Evolutionary conservation across 1,284 basidiomycete species (phyloP), one percentile per base, ranked within the genome.

Genomic region (Ustilago bromivora): DNA sequence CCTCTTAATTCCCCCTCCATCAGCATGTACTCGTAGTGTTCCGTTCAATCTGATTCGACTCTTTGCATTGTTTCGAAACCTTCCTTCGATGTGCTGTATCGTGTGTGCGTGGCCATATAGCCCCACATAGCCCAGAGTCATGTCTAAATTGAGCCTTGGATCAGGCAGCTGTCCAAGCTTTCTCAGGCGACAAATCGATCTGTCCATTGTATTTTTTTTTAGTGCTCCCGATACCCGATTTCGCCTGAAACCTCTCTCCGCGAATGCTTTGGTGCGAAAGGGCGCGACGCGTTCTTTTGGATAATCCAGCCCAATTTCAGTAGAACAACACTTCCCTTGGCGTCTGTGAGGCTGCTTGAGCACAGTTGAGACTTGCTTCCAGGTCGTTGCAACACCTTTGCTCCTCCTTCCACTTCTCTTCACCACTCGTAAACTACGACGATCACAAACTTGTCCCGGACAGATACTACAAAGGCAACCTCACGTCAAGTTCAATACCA

Each of bases 21-120:
- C 56, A 57, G 71, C 71, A 68, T 73, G 71, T 73, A 73, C 71
- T 73, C 71, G 54, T 73, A 57, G 65, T 57, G 62, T 73, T 65
- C 62, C 62, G 62, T 73, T 73, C 71, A 68, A 73, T 73, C 41
- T 67, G 60, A 61, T 67, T 55, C 55, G 69, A 66, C 63, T 55
- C 57, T 19, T 65, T 61, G 69, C 69, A 71, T 71, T 71, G 56
- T 54, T 15, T 63, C 69, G 57, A 36, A 28, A 51, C 46, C 36
- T 59, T 28, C 23, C 23, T 28, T 28, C 3, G 23, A 28, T 28
- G 23, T 28, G 23, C 23, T 28, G 23, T 28, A 28, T 28, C 23
- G 23, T 28, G 23, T 28, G 23, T 28, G 23, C 3, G 23, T 28
- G 23, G 23, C 23, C 23, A 28, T 3, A 28, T 28, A 28, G 23